phyloP scores from a whole-genome alignment of 2,329 filamentous ascomycete species.

The Cytospora schulzeri region DNA sequence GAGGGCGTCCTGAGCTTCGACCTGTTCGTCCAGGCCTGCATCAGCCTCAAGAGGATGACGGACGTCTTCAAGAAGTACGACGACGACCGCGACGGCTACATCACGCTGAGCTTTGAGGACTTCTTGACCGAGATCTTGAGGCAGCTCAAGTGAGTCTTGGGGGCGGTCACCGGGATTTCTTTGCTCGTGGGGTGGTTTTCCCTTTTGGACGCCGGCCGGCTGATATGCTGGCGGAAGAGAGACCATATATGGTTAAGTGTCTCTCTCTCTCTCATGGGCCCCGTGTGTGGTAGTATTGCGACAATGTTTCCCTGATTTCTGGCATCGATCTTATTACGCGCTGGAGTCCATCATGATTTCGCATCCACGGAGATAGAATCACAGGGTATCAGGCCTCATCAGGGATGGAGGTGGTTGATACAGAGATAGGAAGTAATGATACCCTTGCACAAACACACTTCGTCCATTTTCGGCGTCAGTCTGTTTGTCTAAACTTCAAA shows the following conservation, averaged over 20 bases:
- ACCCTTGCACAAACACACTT: not conserved
- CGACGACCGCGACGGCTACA: slow-evolving; percentile 92
- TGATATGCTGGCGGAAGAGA: not conserved
- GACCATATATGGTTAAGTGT: not conserved
- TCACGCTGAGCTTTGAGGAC: slow-evolving; percentile 80
- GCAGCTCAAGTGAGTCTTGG: slow-evolving; percentile 56
- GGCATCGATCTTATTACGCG: not conserved
- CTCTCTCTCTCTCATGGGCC: not conserved
- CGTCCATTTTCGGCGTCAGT: not conserved
- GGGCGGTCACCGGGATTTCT: not conserved
- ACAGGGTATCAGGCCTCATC: slow-evolving; percentile 1
- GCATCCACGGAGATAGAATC: not conserved
- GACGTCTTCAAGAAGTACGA: slow-evolving; percentile 99
- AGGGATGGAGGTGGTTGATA: slow-evolving; percentile 2
- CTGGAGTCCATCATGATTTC: not conserved
- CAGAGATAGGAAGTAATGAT: not conserved
- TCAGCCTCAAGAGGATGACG: slow-evolving; percentile 96
- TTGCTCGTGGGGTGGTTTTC: not conserved
- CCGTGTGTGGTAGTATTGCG: not conserved
- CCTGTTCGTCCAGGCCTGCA: slow-evolving; percentile 96
- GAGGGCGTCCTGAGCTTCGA: slow-evolving; percentile 84
- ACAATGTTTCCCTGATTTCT: not conserved
- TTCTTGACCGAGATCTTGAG: slow-evolving; percentile 71
- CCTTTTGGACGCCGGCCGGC: not conserved
- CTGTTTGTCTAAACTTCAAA: not conserved